Evolutionary conservation across 306 rosid genomes (phyloP), one percentile per base, ranked within the genome.

Genomic region (Begonia loranthoides): DNA sequence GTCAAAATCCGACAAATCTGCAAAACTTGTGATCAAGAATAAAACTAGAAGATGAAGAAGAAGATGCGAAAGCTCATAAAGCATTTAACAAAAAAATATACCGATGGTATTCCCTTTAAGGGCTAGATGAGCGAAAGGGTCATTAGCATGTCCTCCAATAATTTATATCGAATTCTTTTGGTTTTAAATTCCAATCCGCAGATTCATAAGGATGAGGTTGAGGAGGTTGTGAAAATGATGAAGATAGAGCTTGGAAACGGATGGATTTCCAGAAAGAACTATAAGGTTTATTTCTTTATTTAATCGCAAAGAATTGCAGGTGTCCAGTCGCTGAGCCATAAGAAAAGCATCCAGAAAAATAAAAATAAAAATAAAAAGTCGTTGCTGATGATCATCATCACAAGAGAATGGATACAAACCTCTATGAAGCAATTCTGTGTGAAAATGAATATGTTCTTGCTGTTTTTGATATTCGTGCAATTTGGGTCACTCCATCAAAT

Each of bases 401-500:
- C n/a, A n/a, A n/a, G n/a, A n/a, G n/a, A n/a, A n/a, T n/a, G n/a
- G 58, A 60, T 56, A 57, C 38, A 13, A 56, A 52, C 54, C 47
- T 47, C 53, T 70, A 63, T n/a, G 81, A 80, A 19, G 81, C 76
- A 54, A 66, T 79, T 15, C 13, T 74, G 19, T 81, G 88, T 38
- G 93, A 84, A 45, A 63, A 56, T 54, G 60, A 74, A 19, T 80
- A 82, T 12, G 65, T 69, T 17, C 57, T 78, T 49, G 84, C 88
- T 59, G 70, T 71, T 39, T 84, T 93, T 16, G 96, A 94, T 48
- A 66, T 84, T 58, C 76, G 83, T 66, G 93, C 86, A 55, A 76
- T 88, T 59, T 88, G 94, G 96, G 94, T 88, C 39, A 70, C 84
- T 62, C 81, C 86, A 44, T 70, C 83, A 22, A 76, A 79, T 64